A percentile compares a stretch with the other conserved stretches of the same genome.
Evolutionary conservation across 2,329 filamentous ascomycete genomes (phyloP).

Genomic region (Dendrostoma leiphaemia): DNA sequence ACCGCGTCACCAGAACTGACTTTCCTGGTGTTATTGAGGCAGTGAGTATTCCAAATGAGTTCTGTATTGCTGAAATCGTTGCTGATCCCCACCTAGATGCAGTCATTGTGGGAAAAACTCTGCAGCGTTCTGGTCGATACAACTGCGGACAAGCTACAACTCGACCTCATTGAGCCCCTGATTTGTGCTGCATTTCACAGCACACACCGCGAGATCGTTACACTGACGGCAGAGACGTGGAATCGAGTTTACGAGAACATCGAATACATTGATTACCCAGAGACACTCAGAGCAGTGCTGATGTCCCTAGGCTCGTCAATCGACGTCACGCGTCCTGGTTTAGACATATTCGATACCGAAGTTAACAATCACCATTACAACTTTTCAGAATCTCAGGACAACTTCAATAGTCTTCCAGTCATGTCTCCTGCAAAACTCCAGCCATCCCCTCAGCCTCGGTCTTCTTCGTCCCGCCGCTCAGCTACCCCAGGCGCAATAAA

Average conservation of each 20-base stretch:
- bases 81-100: conserved; percentile 41
- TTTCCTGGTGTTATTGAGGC: conserved; percentile 38
- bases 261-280: conserved; percentile 61
- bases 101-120: conserved; percentile 49
- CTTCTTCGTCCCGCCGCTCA: conserved; percentile 21
- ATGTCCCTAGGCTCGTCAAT: conserved; percentile 55
- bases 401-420: conserved; percentile 31
- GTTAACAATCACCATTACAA: conserved; percentile 37
- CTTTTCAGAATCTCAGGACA: conserved; percentile 51
- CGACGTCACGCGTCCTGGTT: conserved; percentile 44
- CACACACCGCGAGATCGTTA: conserved; percentile 55
- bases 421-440: conserved; percentile 26
- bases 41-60: conserved; percentile 38
- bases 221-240: conserved; percentile 57
- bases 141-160: conserved; percentile 40
- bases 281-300: conserved; percentile 60
- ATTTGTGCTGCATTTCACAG: conserved; percentile 56
- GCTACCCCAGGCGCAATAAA: conserved; percentile 34
- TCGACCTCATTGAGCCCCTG: conserved; percentile 53
- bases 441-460: conserved; percentile 24
- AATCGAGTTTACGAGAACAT: conserved; percentile 65
- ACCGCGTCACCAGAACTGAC: conserved; percentile 39
- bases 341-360: conserved; percentile 36
- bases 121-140: conserved; percentile 37
- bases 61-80: conserved; percentile 10